These are phyloP conservation scores for Hyaloscypha finlandica DNA, from an alignment of 495 filamentous ascomycete genomes.

Conservation along the genomic window DNA sequence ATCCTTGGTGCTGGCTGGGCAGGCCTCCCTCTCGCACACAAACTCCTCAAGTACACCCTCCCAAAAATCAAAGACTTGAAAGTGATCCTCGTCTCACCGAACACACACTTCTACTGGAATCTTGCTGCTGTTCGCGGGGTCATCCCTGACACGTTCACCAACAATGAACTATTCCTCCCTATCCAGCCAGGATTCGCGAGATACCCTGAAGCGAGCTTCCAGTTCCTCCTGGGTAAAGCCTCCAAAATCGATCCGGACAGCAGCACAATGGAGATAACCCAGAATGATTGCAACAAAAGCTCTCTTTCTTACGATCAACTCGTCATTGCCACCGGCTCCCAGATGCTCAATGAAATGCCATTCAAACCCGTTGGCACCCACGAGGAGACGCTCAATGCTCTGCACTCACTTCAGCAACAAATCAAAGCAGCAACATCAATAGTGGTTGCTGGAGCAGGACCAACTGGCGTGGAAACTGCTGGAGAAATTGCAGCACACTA, in stretches of 20 bases:
- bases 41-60: conserved; percentile 28
- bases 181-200: conserved; percentile 53
- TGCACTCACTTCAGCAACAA: conserved; percentile 45
- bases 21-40: conserved; percentile 59
- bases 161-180: conserved; percentile 34
- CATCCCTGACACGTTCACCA: conserved; percentile 32
- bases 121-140: conserved; percentile 38
- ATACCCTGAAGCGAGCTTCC: conserved; percentile 51
- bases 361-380: conserved; percentile 42
- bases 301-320: conserved; percentile 50
- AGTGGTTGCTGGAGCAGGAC: conserved; percentile 64
- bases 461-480: conserved; percentile 63
- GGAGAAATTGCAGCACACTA: conserved; percentile 56
- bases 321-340: conserved; percentile 56
- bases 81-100: conserved; percentile 37
- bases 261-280: conserved; percentile 24
- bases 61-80: conserved; percentile 5
- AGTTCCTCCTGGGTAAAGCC: conserved; percentile 52
- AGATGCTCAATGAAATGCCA: conserved; percentile 44
- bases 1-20: conserved; percentile 62
- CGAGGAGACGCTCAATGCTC: conserved; percentile 32
- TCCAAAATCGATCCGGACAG: background rate
- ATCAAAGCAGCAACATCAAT: conserved; percentile 58
- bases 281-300: conserved; percentile 31
- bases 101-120: conserved; percentile 38